phyloP scores from a whole-genome alignment of 441 rosid genomes.

The Breynia disticha region DNA sequence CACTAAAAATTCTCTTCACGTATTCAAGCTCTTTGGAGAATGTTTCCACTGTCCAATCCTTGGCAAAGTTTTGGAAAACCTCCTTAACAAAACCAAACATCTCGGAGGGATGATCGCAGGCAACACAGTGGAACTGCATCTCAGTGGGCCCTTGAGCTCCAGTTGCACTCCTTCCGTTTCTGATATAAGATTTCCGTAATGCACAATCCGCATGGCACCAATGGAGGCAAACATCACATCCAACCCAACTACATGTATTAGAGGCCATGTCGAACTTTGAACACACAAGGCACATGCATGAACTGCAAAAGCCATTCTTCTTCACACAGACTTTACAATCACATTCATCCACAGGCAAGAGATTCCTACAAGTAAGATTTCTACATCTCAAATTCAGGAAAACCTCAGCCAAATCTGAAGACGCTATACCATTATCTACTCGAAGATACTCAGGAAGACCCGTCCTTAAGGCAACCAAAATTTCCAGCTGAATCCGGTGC shows the following conservation, averaged over 20 bases:
- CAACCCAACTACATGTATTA: conserved; percentile 98
- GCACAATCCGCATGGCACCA: conserved; percentile 98
- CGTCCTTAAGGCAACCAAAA: conserved; percentile 76
- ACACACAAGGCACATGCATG: conserved; percentile 96
- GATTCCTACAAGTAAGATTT: conserved; percentile 59
- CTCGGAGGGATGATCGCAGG: conserved; percentile 97
- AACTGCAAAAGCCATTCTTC: conserved; percentile 87
- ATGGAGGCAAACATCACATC: conserved; percentile 96
- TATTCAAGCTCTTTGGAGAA: conserved; percentile 78
- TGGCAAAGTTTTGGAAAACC: conserved; percentile 78
- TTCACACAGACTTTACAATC: conserved; percentile 81
- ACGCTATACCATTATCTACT: conserved; percentile 36
- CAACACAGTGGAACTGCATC: conserved; percentile 92
- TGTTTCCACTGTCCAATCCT: conserved; percentile 64
- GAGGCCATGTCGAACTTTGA: conserved; percentile 90
- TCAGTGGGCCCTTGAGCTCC: conserved; percentile 51
- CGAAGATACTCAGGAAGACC: conserved; percentile 65
- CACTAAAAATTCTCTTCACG: conserved; percentile 75
- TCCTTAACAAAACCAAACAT: conserved; percentile 99
- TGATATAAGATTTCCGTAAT: conserved; percentile 59
- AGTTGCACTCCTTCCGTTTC: conserved; percentile 62
- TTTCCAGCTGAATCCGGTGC: conserved; percentile 77
- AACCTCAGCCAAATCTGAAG: conserved; percentile 80
- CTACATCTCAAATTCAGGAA: conserved; percentile 74
- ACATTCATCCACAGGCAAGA: conserved; percentile 87